A percentile compares a stretch with the other conserved stretches of the same genome.
Conservation (phyloP, 2,329 filamentous ascomycete species). For the Nigrograna mackinnonii region DNA sequence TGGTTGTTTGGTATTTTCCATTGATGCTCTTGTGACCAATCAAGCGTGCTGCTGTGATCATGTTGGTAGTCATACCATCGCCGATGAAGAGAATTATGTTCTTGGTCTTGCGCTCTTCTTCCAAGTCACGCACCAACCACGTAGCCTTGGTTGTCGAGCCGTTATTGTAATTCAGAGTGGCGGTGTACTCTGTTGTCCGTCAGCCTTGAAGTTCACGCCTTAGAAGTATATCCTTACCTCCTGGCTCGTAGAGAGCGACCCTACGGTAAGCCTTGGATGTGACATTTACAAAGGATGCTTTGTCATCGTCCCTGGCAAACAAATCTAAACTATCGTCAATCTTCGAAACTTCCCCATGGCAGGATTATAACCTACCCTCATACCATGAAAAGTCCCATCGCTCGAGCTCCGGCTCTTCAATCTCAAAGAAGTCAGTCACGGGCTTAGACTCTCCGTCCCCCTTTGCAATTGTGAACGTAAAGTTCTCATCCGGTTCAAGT, state of each 20-base stretch:
- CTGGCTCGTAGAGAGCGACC: constrained; percentile 76
- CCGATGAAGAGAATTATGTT: constrained; percentile 87
- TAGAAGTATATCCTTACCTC: constrained; percentile 36
- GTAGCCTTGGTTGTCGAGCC: constrained; percentile 71
- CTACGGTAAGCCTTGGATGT: constrained; percentile 78
- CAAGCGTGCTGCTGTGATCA: constrained; percentile 79
- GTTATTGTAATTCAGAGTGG: constrained; percentile 75
- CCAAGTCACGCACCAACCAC: constrained; percentile 76
- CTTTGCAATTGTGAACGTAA: constrained; percentile 75
- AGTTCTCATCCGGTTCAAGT: constrained; percentile 71
- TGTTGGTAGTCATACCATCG: constrained; percentile 70
- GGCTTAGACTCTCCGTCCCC: constrained; percentile 58
- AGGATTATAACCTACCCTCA: constrained; percentile 58
- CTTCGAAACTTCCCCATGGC: not conserved
- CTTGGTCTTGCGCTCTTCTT: constrained; percentile 74
- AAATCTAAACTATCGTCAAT: constrained; percentile 55
- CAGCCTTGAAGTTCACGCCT: not conserved
- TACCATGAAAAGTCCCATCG: constrained; percentile 85
- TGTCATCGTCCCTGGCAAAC: constrained; percentile 73
- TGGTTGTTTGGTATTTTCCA: constrained; percentile 75
- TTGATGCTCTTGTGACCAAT: constrained; percentile 83
- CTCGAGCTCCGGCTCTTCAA: constrained; percentile 73
- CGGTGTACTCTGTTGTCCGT: constrained; percentile 63
- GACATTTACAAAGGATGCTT: constrained; percentile 76
- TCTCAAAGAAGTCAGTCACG: constrained; percentile 69